Evolutionary conservation across 2,329 filamentous ascomycete genomes (phyloP), one percentile per base, ranked within the genome.

Genomic region (Monosporascus sp.): DNA sequence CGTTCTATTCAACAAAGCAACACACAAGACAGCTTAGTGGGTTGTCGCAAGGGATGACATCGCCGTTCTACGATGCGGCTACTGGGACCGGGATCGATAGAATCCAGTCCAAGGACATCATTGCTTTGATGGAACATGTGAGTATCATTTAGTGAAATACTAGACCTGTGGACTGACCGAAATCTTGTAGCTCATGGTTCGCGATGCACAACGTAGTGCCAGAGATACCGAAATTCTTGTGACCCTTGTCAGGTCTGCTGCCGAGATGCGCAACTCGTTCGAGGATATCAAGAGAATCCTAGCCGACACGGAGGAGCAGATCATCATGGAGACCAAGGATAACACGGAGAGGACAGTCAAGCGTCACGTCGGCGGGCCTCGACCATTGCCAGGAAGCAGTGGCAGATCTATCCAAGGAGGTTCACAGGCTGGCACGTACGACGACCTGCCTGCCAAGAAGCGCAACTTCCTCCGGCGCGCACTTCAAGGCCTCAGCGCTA

Each of bases 251-350:
- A 87, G 93, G 55, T 92, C 91, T 51, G 93, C 94, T 4, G 87
- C 94, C 14, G 94, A 99, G 72, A 97, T 97, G 92, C 90, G 93
- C 58, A 95, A 89, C 61, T 95, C 90, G 1, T 96, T 97, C 66
- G 90, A 96, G 60, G 92, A 96, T 63, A 89, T 99, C 80, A 97
- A 94, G 76, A 88, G 87, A 58, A 87, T 96, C 65, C 88, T 99
- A 56, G 87, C 88, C 48, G 88, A 95, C 59, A 93, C 95, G 55
- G 93, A 97, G 65, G 89, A 90, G 54, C 82, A 91, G 64, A 88
- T 97, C 64, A 90, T 97, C 70, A 86, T 88, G 39, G 86, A 89
- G 57, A 88, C 89, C n/a, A 87, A 92, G 62, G 88, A 89, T 63
- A 90, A 93, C 65, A 93, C 93, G 11, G 91, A 96, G 58, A 85